Percentiles rank a stretch among this genome's conserved stretches.
phyloP scores from a whole-genome alignment of 1,139 yeast genomes.

The Kazachstania sp. region DNA sequence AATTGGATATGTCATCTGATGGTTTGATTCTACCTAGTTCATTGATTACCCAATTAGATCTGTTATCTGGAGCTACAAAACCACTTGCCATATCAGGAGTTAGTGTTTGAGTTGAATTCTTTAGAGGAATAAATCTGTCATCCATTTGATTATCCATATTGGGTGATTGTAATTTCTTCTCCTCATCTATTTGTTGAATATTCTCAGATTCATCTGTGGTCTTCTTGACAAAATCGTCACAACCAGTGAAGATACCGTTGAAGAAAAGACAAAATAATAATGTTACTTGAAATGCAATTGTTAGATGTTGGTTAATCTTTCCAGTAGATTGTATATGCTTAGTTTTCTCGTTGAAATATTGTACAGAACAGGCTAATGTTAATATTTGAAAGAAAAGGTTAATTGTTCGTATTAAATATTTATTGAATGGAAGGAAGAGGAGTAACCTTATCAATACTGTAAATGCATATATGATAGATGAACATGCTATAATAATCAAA shows the following conservation, averaged over 20 bases:
- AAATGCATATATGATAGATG: conserved; percentile 8
- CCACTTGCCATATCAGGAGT: conserved; percentile 21
- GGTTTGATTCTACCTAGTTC: conserved; percentile 1
- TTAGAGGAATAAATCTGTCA: conserved; percentile 22
- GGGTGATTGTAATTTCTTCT: conserved; percentile 1
- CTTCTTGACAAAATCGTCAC: not conserved
- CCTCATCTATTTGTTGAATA: not conserved
- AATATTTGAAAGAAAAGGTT: conserved; percentile 11
- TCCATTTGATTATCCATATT: not conserved
- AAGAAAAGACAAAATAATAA: conserved; percentile 15
- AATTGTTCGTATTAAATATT: not conserved
- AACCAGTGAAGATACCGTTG: conserved; percentile 18
- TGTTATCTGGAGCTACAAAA: not conserved
- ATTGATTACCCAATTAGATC: conserved; percentile 3
- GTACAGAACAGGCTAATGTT: conserved; percentile 18
- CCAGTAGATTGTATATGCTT: conserved; percentile 1
- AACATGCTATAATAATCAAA: conserved; percentile 18
- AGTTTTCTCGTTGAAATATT: conserved; percentile 14
- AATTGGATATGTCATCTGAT: conserved; percentile 11
- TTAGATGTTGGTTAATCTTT: conserved; percentile 9
- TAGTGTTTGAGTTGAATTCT: conserved; percentile 29
- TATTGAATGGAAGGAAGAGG: conserved; percentile 1
- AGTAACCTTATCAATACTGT: conserved; percentile 1
- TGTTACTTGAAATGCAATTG: conserved; percentile 16
- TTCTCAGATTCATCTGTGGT: not conserved